Base-by-base conservation (phyloP, 805 yeast genomes). In the Candida odintsovae region DNA sequence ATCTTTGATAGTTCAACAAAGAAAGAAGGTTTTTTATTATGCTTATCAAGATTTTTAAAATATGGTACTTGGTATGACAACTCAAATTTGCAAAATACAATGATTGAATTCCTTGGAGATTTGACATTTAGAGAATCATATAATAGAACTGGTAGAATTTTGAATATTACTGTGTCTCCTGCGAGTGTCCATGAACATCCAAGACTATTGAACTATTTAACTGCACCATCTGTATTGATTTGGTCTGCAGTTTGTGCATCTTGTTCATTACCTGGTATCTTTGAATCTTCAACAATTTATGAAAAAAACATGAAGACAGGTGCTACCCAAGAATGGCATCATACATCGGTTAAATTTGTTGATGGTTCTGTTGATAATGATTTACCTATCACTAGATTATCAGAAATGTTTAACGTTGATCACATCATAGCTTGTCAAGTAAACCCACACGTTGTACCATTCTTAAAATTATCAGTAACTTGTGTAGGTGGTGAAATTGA, bases 361-460 rank as follows among this genome's bases (percentile, higher is more conserved):
- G 99, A 94, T 65, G 99, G 99, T 0, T 89, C 97, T 0, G 96
- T 94, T 8, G 95, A 92, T 59, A 87, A 88, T 52, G 99, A 94
- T 64, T 68, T 94, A 44, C 99, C 99, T 4, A 83, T 90, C 23
- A 76, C 95, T 2, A 76, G 97, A 54, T 71, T 94, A 20, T 84
- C 95, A 19, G 99, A 94, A 62, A 90, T 94, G 96, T 94, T 94
- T 64, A 92, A 94, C 59, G 97, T 94, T 26, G 96, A 94, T 62
- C 97, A 94, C 64, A 90, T 94, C 51, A 90, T 94, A 55, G 99
- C 97, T 0, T 92, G 96, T 40, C 99, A 94, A 63, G 99, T 94
- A 1, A 94, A 94, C 60, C 95, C 97, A 0, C 99, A 94, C 62
- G 95, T 94, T 15, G 87, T 86, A 3, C 99, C 99, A 0, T 76